Evolutionary conservation across 179 eudicot species (phyloP).

Genomic region (Sideroxylon spinosum): DNA sequence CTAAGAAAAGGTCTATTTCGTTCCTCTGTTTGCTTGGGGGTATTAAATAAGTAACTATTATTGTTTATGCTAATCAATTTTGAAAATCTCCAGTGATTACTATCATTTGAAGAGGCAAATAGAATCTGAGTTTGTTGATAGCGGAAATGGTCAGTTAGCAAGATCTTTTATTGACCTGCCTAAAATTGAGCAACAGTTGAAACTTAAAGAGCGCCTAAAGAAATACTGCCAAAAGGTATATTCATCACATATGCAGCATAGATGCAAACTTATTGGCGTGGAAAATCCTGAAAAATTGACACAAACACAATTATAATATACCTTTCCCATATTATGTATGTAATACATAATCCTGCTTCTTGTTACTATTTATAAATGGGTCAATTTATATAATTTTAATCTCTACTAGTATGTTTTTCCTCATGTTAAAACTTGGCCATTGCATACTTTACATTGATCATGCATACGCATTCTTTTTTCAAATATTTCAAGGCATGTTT

Average conservation of each 20-base stretch:
- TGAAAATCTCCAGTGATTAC: slow-evolving; percentile 60
- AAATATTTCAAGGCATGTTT: neutral
- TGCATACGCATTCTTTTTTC: neutral
- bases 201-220: slow-evolving; percentile 85
- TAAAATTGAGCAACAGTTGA: slow-evolving; percentile 77
- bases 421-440: slow-evolving; percentile 1
- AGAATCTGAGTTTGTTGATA: slow-evolving; percentile 76
- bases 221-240: slow-evolving; percentile 91
- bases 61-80: slow-evolving; percentile 1
- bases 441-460: neutral
- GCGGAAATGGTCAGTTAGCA: slow-evolving; percentile 47
- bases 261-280: neutral
- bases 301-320: neutral
- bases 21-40: slow-evolving; percentile 19
- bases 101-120: slow-evolving; percentile 94
- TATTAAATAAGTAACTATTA: slow-evolving; percentile 3
- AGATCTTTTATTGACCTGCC: slow-evolving; percentile 86
- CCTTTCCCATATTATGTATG: neutral
- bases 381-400: neutral
- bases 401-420: neutral
- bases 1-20: slow-evolving; percentile 72
- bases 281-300: neutral
- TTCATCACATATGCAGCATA: slow-evolving; percentile 3
- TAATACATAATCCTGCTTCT: slow-evolving; percentile 3
- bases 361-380: neutral